phyloP scores from a whole-genome alignment of 179 eudicot genomes.

The Beta corolliflora region DNA sequence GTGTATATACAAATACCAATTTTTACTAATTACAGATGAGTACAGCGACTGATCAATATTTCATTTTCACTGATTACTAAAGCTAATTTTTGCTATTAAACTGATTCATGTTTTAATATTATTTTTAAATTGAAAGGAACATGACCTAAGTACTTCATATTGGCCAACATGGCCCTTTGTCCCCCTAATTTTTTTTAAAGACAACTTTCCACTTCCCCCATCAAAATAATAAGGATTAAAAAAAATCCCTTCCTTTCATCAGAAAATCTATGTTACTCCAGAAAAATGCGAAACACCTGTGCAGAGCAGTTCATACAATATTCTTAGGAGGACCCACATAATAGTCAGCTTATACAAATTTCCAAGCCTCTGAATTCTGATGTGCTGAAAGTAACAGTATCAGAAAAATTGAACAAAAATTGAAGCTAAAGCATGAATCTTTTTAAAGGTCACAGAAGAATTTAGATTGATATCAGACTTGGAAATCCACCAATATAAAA shows the following conservation, averaged over 20 bases:
- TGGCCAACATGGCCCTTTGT: not conserved
- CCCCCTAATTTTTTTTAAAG: not conserved
- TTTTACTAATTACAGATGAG: no score
- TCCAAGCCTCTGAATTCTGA: not conserved
- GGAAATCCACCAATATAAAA: not conserved
- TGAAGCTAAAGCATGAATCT: constrained; percentile 4
- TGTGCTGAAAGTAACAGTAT: constrained; percentile 6
- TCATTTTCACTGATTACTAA: no score
- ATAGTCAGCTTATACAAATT: not conserved
- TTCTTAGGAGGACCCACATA: constrained; percentile 3
- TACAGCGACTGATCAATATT: no score
- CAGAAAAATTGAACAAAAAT: not conserved
- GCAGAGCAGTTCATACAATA: not conserved
- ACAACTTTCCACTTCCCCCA: not conserved
- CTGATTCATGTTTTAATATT: no score
- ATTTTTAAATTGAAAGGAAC: no score
- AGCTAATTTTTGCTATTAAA: no score
- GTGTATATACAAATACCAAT: no score
- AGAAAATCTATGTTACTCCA: not conserved
- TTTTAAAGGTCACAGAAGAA: not conserved
- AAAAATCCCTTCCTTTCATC: not conserved
- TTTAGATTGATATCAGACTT: constrained; percentile 8
- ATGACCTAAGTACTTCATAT: no score
- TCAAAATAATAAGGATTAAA: not conserved
- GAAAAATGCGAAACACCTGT: not conserved